Percentiles rank a stretch among this genome's conserved stretches.
Evolutionary conservation across 1,139 yeast species (phyloP).

Genomic region (Scheffersomyces stambukii): DNA sequence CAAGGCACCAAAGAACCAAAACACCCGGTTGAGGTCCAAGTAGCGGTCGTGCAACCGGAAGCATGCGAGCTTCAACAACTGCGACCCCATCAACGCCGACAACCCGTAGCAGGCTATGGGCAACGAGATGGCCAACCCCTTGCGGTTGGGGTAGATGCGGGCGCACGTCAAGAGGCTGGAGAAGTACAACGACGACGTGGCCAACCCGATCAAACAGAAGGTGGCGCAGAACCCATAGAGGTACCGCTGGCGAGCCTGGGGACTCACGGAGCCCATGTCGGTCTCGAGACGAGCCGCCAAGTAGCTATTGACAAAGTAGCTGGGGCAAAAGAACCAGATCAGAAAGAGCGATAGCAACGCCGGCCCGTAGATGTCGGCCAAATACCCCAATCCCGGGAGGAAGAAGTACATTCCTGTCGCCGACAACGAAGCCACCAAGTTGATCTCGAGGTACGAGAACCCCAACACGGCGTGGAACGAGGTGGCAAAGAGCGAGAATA

Average conservation of each 20-base stretch:
- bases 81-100: conserved; percentile 65
- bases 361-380: conserved; percentile 85
- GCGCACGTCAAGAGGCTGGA: conserved; percentile 81
- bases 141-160: conserved; percentile 66
- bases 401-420: conserved; percentile 84
- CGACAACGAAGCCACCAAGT: conserved; percentile 69
- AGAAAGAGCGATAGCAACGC: conserved; percentile 65
- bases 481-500: conserved; percentile 76
- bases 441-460: conserved; percentile 68
- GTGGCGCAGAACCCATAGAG: conserved; percentile 26
- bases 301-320: conserved; percentile 49
- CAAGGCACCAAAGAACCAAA: conserved; percentile 52
- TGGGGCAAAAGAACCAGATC: conserved; percentile 63
- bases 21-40: conserved; percentile 52
- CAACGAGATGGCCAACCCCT: conserved; percentile 78
- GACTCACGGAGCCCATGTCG: conserved; percentile 2
- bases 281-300: conserved; percentile 8
- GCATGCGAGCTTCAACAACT: conserved; percentile 40
- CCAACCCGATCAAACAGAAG: conserved; percentile 62
- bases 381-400: conserved; percentile 75
- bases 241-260: conserved; percentile 11
- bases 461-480: conserved; percentile 56
- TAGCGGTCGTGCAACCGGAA: conserved; percentile 24
- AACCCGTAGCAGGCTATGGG: conserved; percentile 88
- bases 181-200: conserved; percentile 78